Conservation (phyloP, 768 basidiomycete genomes). For the Dentipellis sp. region DNA sequence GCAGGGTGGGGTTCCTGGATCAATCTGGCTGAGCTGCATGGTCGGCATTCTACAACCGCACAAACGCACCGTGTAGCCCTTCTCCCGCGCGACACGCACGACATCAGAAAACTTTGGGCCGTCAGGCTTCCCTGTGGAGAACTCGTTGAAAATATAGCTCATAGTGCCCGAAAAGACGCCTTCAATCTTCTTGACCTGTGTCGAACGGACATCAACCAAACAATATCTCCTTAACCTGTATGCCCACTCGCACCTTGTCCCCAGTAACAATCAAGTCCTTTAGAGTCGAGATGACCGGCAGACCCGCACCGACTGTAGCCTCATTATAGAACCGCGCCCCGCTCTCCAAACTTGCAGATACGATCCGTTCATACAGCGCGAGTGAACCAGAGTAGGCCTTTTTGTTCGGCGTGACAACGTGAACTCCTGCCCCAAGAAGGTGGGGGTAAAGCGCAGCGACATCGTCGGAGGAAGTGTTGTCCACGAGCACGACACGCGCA, state of each 20-base stretch:
- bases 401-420: constrained; percentile 95
- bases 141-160: constrained; percentile 98
- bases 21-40: neutral
- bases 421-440: constrained; percentile 70
- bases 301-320: constrained; percentile 90
- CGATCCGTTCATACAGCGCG: constrained; percentile 58
- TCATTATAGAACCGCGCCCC: constrained; percentile 76
- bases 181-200: constrained; percentile 83
- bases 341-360: constrained; percentile 44
- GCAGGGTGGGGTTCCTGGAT: constrained; percentile 93
- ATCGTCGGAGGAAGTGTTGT: constrained; percentile 83
- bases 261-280: constrained; percentile 90
- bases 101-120: constrained; percentile 83
- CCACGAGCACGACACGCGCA: constrained; percentile 65
- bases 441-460: constrained; percentile 77
- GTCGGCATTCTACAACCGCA: neutral
- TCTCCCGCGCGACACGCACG: constrained; percentile 79
- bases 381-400: constrained; percentile 82
- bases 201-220: neutral
- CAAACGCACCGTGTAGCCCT: constrained; percentile 80
- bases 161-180: constrained; percentile 97
- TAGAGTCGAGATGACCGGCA: constrained; percentile 86
- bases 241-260: constrained; percentile 55
- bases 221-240: neutral
- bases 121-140: constrained; percentile 60